These are phyloP conservation scores for Abelmoschus esculentus DNA, from an alignment of 345 rosid genomes.

Conservation along the genomic window DNA sequence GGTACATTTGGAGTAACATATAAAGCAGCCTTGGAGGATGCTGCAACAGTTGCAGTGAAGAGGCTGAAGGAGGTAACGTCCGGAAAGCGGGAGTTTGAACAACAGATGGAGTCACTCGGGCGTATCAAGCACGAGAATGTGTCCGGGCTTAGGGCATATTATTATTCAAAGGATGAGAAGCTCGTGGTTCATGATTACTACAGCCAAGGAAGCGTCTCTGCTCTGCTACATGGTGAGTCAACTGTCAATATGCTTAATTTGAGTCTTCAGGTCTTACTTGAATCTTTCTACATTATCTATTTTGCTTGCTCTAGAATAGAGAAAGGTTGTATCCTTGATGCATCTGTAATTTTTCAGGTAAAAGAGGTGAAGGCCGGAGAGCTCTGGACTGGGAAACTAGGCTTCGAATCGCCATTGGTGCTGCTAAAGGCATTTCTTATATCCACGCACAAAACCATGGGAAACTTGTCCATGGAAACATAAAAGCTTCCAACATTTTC, in stretches of 20 bases:
- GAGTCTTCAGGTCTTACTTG: neutral
- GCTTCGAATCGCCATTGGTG: slow-evolving; percentile 59
- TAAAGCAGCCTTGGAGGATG: slow-evolving; percentile 79
- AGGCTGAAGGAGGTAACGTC: slow-evolving; percentile 79
- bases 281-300: neutral
- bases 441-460: slow-evolving; percentile 62
- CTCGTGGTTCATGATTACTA: slow-evolving; percentile 76
- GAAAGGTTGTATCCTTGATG: no score
- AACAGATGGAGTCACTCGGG: slow-evolving; percentile 72
- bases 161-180: slow-evolving; percentile 91
- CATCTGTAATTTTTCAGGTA: slow-evolving; percentile 35
- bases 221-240: slow-evolving; percentile 69
- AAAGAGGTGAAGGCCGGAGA: slow-evolving; percentile 39
- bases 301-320: neutral
- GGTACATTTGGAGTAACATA: slow-evolving; percentile 80
- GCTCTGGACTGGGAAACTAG: slow-evolving; percentile 81
- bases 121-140: slow-evolving; percentile 72
- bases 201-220: slow-evolving; percentile 65
- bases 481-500: slow-evolving; percentile 83
- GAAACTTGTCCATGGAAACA: slow-evolving; percentile 81
- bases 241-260: neutral
- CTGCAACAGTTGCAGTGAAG: slow-evolving; percentile 77
- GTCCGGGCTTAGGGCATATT: slow-evolving; percentile 66
- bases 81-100: slow-evolving; percentile 75
- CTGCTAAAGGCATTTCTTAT: slow-evolving; percentile 73